phyloP scores from a whole-genome alignment of 148 eudicot genomes.

The Chenopodium quinoa region DNA sequence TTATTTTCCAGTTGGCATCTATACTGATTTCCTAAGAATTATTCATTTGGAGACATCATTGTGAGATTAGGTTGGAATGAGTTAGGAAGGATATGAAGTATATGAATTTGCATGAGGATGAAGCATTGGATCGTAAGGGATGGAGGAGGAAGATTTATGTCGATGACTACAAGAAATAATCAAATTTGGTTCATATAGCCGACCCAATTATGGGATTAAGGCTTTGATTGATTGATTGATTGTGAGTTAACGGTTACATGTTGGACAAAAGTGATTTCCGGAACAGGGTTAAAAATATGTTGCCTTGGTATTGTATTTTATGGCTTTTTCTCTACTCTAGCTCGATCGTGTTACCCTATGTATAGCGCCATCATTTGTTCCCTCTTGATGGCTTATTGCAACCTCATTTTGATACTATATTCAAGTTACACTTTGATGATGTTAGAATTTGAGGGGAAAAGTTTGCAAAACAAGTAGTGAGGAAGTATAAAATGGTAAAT shows the following conservation, averaged over 20 bases:
- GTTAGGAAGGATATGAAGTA: no score
- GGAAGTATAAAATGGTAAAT: neutral
- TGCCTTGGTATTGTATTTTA: neutral
- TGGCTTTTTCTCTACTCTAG: neutral
- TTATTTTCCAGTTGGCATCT: neutral
- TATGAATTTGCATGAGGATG: no score
- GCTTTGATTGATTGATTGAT: neutral
- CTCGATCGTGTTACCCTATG: neutral
- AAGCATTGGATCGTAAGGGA: no score
- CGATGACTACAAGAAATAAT: no score
- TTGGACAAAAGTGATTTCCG: neutral
- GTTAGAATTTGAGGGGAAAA: neutral
- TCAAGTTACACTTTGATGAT: neutral
- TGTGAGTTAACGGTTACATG: neutral
- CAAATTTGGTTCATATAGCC: no score
- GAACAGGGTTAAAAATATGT: neutral
- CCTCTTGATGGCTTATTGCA: neutral
- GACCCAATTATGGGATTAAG: no score
- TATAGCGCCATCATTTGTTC: neutral
- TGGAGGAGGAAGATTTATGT: no score
- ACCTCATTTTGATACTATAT: neutral
- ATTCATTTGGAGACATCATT: neutral
- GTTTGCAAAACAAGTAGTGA: neutral
- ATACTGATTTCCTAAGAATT: neutral
- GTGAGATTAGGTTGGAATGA: neutral